Conservation (phyloP, 345 rosid genomes). For the Dovyalis caffra region DNA sequence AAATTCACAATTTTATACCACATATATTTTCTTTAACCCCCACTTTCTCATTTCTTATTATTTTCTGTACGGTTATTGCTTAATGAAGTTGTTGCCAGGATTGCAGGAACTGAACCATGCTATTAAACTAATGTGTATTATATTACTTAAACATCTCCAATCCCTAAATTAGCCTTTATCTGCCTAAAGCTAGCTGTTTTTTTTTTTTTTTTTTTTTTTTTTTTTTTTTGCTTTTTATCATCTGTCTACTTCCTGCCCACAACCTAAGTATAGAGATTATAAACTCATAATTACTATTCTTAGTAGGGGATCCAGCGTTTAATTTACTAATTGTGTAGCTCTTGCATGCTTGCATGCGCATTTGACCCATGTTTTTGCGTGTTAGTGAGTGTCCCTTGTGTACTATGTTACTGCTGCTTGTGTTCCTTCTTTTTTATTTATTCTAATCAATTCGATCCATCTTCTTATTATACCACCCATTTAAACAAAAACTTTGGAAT, state of each 20-base stretch:
- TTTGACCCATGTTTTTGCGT: conserved; percentile 48
- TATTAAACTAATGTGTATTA: conserved; percentile 10
- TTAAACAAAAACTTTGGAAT: not conserved
- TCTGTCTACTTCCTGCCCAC: conserved; percentile 35
- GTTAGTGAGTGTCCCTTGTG: conserved; percentile 21
- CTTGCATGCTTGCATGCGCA: conserved; percentile 68
- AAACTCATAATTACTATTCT: conserved; percentile 52
- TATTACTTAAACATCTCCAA: conserved; percentile 16
- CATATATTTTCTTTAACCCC: not conserved
- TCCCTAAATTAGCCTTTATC: conserved; percentile 35
- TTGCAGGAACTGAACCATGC: conserved; percentile 33
- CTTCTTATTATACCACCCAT: not conserved
- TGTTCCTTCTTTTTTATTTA: not conserved
- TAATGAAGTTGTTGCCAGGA: conserved; percentile 26
- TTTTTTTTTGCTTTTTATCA: too few relatives aligned
- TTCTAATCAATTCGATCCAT: too few relatives aligned
- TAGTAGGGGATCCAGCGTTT: conserved; percentile 26
- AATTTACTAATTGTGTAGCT: conserved; percentile 21
- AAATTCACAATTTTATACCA: not conserved
- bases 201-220: not conserved
- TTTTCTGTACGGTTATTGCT: not conserved
- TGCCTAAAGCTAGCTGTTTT: not conserved
- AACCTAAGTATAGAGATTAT: conserved; percentile 48
- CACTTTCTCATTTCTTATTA: conserved; percentile 7
- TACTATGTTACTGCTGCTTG: not conserved